Percentiles rank a stretch among this genome's conserved stretches.
phyloP scores from a whole-genome alignment of 768 basidiomycete species.

The Podaxis sp. region DNA sequence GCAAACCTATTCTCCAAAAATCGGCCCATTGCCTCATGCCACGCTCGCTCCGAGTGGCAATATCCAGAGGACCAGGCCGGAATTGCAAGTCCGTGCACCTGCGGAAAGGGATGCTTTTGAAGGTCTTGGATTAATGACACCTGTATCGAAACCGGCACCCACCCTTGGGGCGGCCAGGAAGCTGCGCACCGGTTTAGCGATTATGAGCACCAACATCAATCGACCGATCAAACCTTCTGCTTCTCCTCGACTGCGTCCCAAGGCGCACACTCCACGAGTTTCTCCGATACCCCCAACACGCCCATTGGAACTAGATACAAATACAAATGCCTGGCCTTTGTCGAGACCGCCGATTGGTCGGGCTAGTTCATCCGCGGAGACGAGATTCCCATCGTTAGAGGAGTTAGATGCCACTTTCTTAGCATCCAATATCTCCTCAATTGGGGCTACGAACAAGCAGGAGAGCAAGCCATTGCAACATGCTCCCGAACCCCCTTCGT shows the following conservation, averaged over 20 bases:
- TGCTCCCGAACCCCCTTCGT: background rate
- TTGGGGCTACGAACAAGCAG: background rate
- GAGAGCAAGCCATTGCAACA: background rate
- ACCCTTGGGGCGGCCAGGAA: slow-evolving; percentile 76
- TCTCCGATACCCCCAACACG: slow-evolving; percentile 34
- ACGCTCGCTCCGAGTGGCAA: slow-evolving; percentile 7
- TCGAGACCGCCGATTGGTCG: slow-evolving; percentile 22
- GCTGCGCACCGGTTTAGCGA: slow-evolving; percentile 66
- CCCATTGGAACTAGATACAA: slow-evolving; percentile 22
- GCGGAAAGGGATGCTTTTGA: slow-evolving; percentile 72
- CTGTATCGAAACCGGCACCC: slow-evolving; percentile 45
- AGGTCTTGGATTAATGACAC: slow-evolving; percentile 52
- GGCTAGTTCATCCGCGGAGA: slow-evolving; percentile 52
- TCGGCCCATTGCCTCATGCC: slow-evolving; percentile 14
- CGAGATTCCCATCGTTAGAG: slow-evolving; percentile 84
- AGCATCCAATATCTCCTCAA: slow-evolving; percentile 14
- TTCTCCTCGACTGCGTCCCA: slow-evolving; percentile 7
- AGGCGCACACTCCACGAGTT: slow-evolving; percentile 4
- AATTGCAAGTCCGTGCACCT: slow-evolving; percentile 3
- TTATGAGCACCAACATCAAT: slow-evolving; percentile 30
- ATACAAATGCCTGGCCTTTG: slow-evolving; percentile 20
- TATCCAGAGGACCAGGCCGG: slow-evolving; percentile 6
- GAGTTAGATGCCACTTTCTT: slow-evolving; percentile 56
- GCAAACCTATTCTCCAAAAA: slow-evolving; percentile 16
- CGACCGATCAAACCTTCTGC: slow-evolving; percentile 22